Base-by-base conservation (phyloP, 352 stramenopile genomes). In the Phytophthora hybrid region DNA sequence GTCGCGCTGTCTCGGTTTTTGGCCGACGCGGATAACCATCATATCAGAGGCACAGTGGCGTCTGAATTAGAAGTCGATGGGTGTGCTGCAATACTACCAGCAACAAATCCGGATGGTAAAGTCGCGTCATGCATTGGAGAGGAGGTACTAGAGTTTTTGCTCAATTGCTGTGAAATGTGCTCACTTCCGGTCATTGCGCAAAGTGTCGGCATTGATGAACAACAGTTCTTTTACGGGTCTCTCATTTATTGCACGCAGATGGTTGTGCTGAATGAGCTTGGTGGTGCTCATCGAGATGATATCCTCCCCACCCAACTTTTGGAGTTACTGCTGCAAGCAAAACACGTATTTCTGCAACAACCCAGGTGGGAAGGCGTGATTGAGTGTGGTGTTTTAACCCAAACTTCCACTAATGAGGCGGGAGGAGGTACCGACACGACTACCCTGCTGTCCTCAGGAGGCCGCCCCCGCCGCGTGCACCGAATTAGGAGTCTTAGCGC, bases 171-270 rank as follows among this genome's bases (percentile, higher is more conserved):
- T 31, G 73, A 84, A 32, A 74, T 80, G 67, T 90, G 75, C 29
- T 64, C 77, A 10, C 72, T 87, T 19, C 44, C 77, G 9, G 64
- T 70, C 5, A 69, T 87, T 14, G 68, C 29, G 0, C 79, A 87
- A 62, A 31, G 80, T 1, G 31, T 95, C 19, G 84, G 87, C 7
- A 54, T 58, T 0, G 87, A 93, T 32, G 74, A 87, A 13, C 84
- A 93, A 29, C 88, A 89, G 16, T 93, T 93, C 46, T 91, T 94
- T 66, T 93, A 91, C 57, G 79, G 82, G 3, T 81, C 77, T 6
- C 66, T 95, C 5, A 80, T 95, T 13, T 95, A 92, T 56, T 91
- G 77, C 23, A 66, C 72, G 1, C 87, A 95, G 69, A 78, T 66
- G 0, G 82, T 88, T 8, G 14, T 92, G 1, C 55, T 95, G 29